Conservation (phyloP, 768 basidiomycete species). For the Termitomyces titanicus region DNA sequence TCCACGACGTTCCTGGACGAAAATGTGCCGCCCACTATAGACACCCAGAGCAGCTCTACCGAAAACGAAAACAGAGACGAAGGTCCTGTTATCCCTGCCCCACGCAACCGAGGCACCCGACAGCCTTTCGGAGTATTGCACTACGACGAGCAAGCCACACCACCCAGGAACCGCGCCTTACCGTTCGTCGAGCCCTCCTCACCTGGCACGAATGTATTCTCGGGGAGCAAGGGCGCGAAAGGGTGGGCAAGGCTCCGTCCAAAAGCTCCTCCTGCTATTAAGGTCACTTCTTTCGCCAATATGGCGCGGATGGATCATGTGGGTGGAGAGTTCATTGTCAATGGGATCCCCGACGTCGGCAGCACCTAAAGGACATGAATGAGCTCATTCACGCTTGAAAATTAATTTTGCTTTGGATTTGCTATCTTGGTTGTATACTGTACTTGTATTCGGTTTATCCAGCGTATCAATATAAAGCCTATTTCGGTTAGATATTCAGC, state of each 20-base stretch:
- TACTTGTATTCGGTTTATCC: too few species aligned
- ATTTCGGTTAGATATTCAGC: too few species aligned
- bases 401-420: neutral
- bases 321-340: neutral
- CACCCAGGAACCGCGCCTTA: neutral
- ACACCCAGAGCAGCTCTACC: neutral
- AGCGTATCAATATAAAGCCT: too few species aligned
- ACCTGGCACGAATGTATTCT: neutral
- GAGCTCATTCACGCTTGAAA: neutral
- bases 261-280: neutral
- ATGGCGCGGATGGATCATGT: too few species aligned
- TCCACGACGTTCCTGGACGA: neutral
- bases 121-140: constrained; percentile 1
- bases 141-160: neutral
- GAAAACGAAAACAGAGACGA: neutral
- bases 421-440: too few species aligned
- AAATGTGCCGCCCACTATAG: neutral
- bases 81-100: neutral
- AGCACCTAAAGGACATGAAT: neutral
- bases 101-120: neutral
- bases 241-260: neutral
- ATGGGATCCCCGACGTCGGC: neutral
- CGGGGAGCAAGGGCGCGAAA: neutral
- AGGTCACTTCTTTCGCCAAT: neutral
- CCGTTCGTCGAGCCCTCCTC: neutral